Evolutionary conservation across 1,284 basidiomycete species (phyloP).

Genomic region (Laetiporus sulphureus): DNA sequence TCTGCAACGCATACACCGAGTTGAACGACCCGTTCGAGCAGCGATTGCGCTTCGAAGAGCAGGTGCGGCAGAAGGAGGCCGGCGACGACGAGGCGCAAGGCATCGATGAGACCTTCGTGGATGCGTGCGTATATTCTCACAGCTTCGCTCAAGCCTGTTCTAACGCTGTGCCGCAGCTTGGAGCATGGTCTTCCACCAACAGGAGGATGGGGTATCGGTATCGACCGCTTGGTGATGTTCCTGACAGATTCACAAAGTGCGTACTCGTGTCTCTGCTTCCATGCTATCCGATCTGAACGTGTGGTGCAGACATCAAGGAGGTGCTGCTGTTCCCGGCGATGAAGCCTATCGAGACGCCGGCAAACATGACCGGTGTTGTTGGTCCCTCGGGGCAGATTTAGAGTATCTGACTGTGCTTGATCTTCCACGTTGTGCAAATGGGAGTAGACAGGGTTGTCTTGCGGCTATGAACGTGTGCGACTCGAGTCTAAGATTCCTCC

Average conservation of each 20-base stretch:
- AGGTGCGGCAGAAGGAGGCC: conserved; percentile 88
- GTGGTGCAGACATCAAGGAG: conserved; percentile 75
- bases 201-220: conserved; percentile 93
- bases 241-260: conserved; percentile 84
- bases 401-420: no score
- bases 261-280: conserved; percentile 26
- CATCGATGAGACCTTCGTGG: conserved; percentile 90
- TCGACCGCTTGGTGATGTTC: conserved; percentile 96
- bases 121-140: conserved; percentile 57
- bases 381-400: conserved; percentile 28
- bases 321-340: conserved; percentile 87
- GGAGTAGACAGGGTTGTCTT: no score
- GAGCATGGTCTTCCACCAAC: conserved; percentile 98
- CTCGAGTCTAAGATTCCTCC: no score
- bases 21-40: conserved; percentile 98
- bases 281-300: conserved; percentile 20
- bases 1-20: conserved; percentile 98
- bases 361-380: conserved; percentile 21
- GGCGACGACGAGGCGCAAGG: conserved; percentile 99
- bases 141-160: background rate
- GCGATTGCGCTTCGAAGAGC: conserved; percentile 90
- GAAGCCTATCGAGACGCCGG: conserved; percentile 64
- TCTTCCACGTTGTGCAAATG: no score
- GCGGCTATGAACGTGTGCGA: no score
- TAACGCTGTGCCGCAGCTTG: conserved; percentile 43